Conservation (phyloP, 2,329 filamentous ascomycete species). For the Penicillium sp. region DNA sequence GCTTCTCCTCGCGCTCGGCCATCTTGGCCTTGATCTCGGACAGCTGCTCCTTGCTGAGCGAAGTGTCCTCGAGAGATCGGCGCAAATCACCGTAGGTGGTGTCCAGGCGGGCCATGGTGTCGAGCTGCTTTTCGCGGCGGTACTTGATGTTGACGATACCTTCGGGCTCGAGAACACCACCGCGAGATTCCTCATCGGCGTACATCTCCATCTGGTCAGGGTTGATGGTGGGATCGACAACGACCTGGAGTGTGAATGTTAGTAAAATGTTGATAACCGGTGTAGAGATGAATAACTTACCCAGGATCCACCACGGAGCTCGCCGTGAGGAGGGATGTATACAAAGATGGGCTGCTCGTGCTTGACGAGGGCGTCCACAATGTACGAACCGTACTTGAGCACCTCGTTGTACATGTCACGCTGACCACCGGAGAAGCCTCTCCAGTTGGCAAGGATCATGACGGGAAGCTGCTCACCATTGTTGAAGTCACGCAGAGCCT, state of each 20-base stretch:
- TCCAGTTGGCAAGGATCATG: slow-evolving; percentile 99
- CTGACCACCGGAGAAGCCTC: slow-evolving; percentile 99
- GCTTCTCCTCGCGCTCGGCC: slow-evolving; percentile 75
- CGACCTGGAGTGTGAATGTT: slow-evolving; percentile 51
- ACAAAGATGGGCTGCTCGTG: slow-evolving; percentile 98
- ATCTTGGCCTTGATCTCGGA: slow-evolving; percentile 79
- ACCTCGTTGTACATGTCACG: slow-evolving; percentile 99
- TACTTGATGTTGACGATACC: slow-evolving; percentile 99
- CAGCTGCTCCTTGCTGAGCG: slow-evolving; percentile 67
- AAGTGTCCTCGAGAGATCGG: slow-evolving; percentile 66
- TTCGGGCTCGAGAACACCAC: slow-evolving; percentile 95
- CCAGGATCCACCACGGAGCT: slow-evolving; percentile 98
- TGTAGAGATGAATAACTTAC: too few species aligned
- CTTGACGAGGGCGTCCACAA: slow-evolving; percentile 96
- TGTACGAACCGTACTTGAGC: slow-evolving; percentile 98
- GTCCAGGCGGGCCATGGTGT: slow-evolving; percentile 94
- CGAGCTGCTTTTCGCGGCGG: slow-evolving; percentile 92
- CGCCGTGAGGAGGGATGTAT: slow-evolving; percentile 94
- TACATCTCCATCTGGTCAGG: slow-evolving; percentile 98
- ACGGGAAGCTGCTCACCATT: slow-evolving; percentile 94
- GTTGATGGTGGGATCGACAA: slow-evolving; percentile 98
- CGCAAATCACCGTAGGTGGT: slow-evolving; percentile 76
- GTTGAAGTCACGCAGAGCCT: slow-evolving; percentile 99
- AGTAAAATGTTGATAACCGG: too few species aligned
- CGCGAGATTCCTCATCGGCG: slow-evolving; percentile 87